Conservation (phyloP, 2,329 filamentous ascomycete genomes). For the Salinomyces thailandicus region DNA sequence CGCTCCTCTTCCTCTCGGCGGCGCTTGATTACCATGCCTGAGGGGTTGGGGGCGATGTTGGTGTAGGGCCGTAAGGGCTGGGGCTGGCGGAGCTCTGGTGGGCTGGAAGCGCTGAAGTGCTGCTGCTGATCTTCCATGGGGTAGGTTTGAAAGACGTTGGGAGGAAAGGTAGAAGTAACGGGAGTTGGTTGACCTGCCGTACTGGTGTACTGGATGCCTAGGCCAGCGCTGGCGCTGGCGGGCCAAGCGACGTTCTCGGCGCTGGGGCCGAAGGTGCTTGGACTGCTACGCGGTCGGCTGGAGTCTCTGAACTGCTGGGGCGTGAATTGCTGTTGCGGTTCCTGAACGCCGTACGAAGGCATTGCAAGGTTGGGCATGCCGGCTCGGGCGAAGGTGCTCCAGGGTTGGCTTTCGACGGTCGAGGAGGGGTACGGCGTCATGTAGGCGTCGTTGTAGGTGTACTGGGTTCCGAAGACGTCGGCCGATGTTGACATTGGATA, state of each 20-base stretch:
- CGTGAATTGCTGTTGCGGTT: constrained; percentile 11
- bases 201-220: constrained; percentile 31
- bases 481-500: constrained; percentile 1
- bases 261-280: constrained; percentile 33
- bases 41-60: constrained; percentile 35
- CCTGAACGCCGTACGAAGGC: constrained; percentile 10
- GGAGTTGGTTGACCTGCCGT: constrained; percentile 21
- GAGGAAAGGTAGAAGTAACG: constrained; percentile 26
- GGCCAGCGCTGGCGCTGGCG: constrained; percentile 26
- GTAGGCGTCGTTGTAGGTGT: constrained; percentile 24
- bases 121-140: constrained; percentile 14
- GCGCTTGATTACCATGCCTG: constrained; percentile 27
- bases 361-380: constrained; percentile 18
- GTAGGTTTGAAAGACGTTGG: constrained; percentile 21
- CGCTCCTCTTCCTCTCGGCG: constrained; percentile 30
- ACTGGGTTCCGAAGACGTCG: constrained; percentile 12
- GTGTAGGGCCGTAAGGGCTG: constrained; percentile 34
- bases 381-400: constrained; percentile 17
- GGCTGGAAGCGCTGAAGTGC: constrained; percentile 20
- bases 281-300: constrained; percentile 32
- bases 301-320: constrained; percentile 18
- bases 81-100: constrained; percentile 24
- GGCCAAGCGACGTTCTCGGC: constrained; percentile 30
- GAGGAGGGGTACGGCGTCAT: constrained; percentile 26
- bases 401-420: constrained; percentile 23